phyloP scores from a whole-genome alignment of 140 eudicot species.

The Oenanthe javanica region DNA sequence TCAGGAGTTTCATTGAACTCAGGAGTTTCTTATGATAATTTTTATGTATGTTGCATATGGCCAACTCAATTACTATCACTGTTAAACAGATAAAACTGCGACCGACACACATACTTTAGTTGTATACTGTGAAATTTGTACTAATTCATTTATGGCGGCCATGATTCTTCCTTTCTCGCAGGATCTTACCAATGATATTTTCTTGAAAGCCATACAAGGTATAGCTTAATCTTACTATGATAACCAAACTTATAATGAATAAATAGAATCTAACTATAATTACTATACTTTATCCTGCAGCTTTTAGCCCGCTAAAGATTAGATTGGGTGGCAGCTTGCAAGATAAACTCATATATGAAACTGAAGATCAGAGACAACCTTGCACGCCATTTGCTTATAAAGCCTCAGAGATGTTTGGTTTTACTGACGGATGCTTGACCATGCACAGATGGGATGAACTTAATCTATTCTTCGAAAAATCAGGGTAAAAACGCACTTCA shows the following conservation, averaged over 20 bases:
- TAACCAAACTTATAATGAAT: neutral
- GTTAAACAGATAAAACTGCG: neutral
- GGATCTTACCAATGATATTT: constrained; percentile 50
- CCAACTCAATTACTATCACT: neutral
- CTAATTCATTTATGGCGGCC: neutral
- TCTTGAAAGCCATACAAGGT: constrained; percentile 75
- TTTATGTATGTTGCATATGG: neutral
- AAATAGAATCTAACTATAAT: neutral
- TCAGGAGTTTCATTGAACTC: neutral
- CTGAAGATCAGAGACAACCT: constrained; percentile 31
- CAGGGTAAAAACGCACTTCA: constrained; percentile 34
- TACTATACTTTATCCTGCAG: constrained; percentile 28
- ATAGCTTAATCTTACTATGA: neutral
- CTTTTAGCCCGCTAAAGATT: constrained; percentile 78
- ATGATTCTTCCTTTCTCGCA: constrained; percentile 28
- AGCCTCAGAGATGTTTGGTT: constrained; percentile 49
- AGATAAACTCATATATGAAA: constrained; percentile 59
- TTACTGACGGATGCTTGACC: constrained; percentile 59
- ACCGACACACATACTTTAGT: neutral
- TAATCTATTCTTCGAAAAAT: constrained; percentile 48
- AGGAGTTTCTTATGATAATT: neutral
- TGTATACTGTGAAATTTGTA: neutral
- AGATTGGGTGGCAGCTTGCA: constrained; percentile 94
- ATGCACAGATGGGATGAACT: constrained; percentile 83
- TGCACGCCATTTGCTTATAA: constrained; percentile 49